Base-by-base conservation (phyloP, 192 early-diverging fungal genomes). In the Pilobolus umbonatus region DNA sequence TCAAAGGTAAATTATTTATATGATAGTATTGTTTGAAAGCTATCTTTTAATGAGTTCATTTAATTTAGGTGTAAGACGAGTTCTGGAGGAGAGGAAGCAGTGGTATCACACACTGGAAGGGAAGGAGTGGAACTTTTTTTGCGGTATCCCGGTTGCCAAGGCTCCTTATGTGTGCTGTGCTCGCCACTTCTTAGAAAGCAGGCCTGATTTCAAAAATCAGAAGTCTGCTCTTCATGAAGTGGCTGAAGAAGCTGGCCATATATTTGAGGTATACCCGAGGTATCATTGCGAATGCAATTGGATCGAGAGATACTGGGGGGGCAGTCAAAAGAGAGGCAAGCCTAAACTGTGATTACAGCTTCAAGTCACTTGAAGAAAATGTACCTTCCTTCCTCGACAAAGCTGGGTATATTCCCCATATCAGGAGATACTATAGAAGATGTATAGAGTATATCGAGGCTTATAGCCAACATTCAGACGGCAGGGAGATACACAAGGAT, bases 241-340 rank as follows among this genome's bases (percentile, higher is more conserved):
- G 46, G 29, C 54, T 28, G 14, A 12, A 29, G 21, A 21, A 32
- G 15, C 50, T 34, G 17, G 30, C 22, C 61, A 62, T 54, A 54
- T 54, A 7, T 62, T 42, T 25, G 40, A 54, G n/a, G 15, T 43
- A 8, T 35, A 35, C 11, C 34, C 34, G n/a, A n/a, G n/a, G n/a
- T n/a, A n/a, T n/a, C n/a, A n/a, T n/a, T n/a, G n/a, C n/a, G n/a
- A n/a, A n/a, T n/a, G n/a, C n/a, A n/a, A n/a, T n/a, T n/a, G n/a
- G n/a, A n/a, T n/a, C n/a, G 43, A 66, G 22, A 14, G 42, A 42
- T 66, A 60, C 9, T 53, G n/a, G 39, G 57, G 29, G 46, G 14
- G 24, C 39, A 48, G 35, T 30, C 15, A 64, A 64, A 50, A 21
- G 21, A 26, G 1, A 45, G 9, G 35, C 34, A 22, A 26, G 52